A percentile compares a stretch with the other conserved stretches of the same genome.
These are phyloP conservation scores for Quercus bicolor DNA, from an alignment of 306 rosid genomes.

Conservation along the genomic window DNA sequence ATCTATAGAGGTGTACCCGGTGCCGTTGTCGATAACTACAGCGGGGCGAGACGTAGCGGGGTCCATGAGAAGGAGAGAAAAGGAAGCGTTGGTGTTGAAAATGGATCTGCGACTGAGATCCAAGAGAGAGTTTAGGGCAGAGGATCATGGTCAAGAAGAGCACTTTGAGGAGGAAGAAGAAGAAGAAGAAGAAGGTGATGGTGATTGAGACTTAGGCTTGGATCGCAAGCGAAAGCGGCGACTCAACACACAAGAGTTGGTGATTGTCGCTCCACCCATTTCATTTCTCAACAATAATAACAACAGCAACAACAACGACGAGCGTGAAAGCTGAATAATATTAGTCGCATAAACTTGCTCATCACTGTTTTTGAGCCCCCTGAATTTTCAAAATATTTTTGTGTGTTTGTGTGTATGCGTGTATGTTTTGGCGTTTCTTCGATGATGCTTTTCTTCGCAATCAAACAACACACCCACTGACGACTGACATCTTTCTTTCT, in stretches of 20 bases:
- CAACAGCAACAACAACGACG: constrained; percentile 13
- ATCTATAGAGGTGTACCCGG: constrained; percentile 57
- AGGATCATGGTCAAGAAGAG: constrained; percentile 71
- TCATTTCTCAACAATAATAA: constrained; percentile 9
- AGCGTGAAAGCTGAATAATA: constrained; percentile 21
- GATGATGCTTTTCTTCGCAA: constrained; percentile 65
- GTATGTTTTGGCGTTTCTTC: constrained; percentile 12
- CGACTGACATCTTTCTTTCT: background rate
- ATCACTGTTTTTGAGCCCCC: constrained; percentile 10
- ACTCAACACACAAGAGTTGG: constrained; percentile 45
- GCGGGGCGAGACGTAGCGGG: constrained; percentile 91
- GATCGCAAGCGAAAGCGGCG: constrained; percentile 64
- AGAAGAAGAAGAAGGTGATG: constrained; percentile 2
- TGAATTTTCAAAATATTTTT: too few relatives aligned
- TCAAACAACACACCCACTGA: constrained; percentile 33
- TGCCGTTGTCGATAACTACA: constrained; percentile 93
- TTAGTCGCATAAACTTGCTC: constrained; percentile 30
- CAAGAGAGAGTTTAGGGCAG: constrained; percentile 39
- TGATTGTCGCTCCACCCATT: constrained; percentile 54
- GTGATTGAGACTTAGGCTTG: constrained; percentile 57
- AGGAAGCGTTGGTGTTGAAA: constrained; percentile 5
- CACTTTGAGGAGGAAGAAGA: constrained; percentile 25
- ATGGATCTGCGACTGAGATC: constrained; percentile 85
- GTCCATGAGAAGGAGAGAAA: constrained; percentile 61
- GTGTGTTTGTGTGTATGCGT: background rate